Conservation (phyloP, 805 yeast species). For the Jamesozyma rosinii region DNA sequence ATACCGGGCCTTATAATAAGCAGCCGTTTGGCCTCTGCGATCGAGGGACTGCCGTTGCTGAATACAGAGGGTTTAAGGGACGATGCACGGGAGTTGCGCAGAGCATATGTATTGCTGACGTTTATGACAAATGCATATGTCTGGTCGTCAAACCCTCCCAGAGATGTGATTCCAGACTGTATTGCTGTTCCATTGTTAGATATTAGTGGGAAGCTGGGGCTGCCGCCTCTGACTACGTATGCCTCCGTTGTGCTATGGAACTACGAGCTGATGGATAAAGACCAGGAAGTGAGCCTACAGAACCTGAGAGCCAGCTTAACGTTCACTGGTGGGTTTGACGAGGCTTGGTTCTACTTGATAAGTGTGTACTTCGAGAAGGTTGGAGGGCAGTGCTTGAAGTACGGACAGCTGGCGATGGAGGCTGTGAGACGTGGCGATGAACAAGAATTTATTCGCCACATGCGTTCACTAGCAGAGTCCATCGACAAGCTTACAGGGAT, state of each 20-base stretch:
- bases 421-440: slow-evolving; percentile 42
- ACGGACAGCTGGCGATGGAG: slow-evolving; percentile 60
- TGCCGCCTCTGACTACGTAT: slow-evolving; percentile 84
- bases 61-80: slow-evolving; percentile 32
- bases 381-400: slow-evolving; percentile 62
- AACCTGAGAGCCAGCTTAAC: slow-evolving; percentile 73
- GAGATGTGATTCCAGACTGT: slow-evolving; percentile 53
- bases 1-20: slow-evolving; percentile 62
- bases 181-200: slow-evolving; percentile 62
- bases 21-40: slow-evolving; percentile 46
- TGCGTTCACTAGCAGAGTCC: slow-evolving; percentile 62
- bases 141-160: slow-evolving; percentile 67
- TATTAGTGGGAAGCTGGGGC: slow-evolving; percentile 48
- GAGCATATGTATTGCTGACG: slow-evolving; percentile 74
- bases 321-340: slow-evolving; percentile 84
- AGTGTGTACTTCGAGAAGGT: slow-evolving; percentile 77
- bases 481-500: slow-evolving; percentile 67
- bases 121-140: slow-evolving; percentile 83
- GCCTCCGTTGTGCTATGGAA: slow-evolving; percentile 88
- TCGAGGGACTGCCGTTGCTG: slow-evolving; percentile 58
- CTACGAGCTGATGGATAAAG: slow-evolving; percentile 47
- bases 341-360: slow-evolving; percentile 86
- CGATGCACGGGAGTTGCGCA: slow-evolving; percentile 47
- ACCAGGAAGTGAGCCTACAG: slow-evolving; percentile 43
- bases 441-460: slow-evolving; percentile 33